Evolutionary conservation across 805 yeast species (phyloP).

Genomic region (Ogataea nonfermentans): DNA sequence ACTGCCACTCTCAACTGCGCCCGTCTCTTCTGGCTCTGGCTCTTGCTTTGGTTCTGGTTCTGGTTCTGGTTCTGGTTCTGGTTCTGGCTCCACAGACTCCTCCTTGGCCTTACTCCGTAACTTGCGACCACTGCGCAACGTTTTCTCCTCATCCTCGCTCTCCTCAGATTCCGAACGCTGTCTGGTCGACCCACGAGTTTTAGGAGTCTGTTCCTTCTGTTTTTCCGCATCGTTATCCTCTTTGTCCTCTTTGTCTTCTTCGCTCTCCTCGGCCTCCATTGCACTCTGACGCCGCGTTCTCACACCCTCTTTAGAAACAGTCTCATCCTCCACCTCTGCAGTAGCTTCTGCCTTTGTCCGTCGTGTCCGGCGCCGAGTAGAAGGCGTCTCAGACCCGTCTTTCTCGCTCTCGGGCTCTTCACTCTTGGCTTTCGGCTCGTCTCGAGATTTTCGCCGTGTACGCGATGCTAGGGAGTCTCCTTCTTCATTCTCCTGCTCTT

Average conservation of each 20-base stretch:
- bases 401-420: constrained; percentile 6
- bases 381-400: constrained; percentile 8
- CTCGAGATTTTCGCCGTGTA: constrained; percentile 11
- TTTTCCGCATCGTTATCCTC: neutral
- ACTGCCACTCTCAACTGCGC: constrained; percentile 3
- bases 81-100: constrained; percentile 7
- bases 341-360: constrained; percentile 3
- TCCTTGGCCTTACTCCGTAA: constrained; percentile 13
- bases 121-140: constrained; percentile 12
- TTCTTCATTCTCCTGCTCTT: constrained; percentile 3
- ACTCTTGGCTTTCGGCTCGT: constrained; percentile 4
- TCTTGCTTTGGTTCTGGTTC: too few relatives aligned
- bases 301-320: constrained; percentile 3
- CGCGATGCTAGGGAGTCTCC: constrained; percentile 12
- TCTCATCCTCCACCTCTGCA: constrained; percentile 2
- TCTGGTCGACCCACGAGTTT: constrained; percentile 2
- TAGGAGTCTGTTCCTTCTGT: constrained; percentile 3
- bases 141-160: constrained; percentile 8
- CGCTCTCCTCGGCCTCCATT: constrained; percentile 1
- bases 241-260: constrained; percentile 9
- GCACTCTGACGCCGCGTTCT: constrained; percentile 3
- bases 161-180: constrained; percentile 4
- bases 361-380: constrained; percentile 6
- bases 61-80: constrained; percentile 3
- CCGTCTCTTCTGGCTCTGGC: constrained; percentile 2